Base-by-base conservation (phyloP, 345 rosid species). In the Ailanthus altissimus region DNA sequence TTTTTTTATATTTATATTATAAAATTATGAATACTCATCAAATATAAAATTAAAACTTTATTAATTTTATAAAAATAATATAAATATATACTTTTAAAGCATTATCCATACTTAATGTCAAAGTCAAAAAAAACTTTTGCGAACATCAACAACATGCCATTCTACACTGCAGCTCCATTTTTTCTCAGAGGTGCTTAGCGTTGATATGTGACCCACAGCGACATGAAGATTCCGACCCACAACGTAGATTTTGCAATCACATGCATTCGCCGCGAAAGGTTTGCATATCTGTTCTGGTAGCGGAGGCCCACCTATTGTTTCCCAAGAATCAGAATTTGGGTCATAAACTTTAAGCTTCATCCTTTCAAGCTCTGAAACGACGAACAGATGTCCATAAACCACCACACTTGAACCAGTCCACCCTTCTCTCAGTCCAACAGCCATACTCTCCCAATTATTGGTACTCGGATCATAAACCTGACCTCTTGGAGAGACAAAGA, bases 391-490 rank as follows among this genome's bases (percentile, higher is more conserved):
- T 15, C 86, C 94, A 25, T 90, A 84, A 14, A 90, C 84, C 68
- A 94, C 96, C 0, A 92, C 93, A 73, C 97, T 94, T 2, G 97
- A 89, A 69, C 98, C 98, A 2, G 97, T 92, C 98, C 98, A 94
- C 20, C 98, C 98, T 88, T 94, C 96, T 75, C 90, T 83, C 71
- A 94, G 67, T 75, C 97, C 97, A 57, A 81, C 88, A 6, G 92
- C 81, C 98, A 94, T 94, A 54, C 74, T 84, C 78, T 94, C 94
- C 96, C 98, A 92, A n/a, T 75, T 79, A 74, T 92, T 81, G 0
- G 85, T 83, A 75, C 68, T 85, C 16, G 97, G 95, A 73, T 94
- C 96, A 74, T 92, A 94, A n/a, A 92, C 91, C 74, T 89, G 97
- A 66, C 98, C 98, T 70, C 98, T 81, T 0, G 97, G 98, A 46